Evolutionary conservation across 306 rosid genomes (phyloP), one percentile per base, ranked within the genome.

Genomic region (Glycine soja): DNA sequence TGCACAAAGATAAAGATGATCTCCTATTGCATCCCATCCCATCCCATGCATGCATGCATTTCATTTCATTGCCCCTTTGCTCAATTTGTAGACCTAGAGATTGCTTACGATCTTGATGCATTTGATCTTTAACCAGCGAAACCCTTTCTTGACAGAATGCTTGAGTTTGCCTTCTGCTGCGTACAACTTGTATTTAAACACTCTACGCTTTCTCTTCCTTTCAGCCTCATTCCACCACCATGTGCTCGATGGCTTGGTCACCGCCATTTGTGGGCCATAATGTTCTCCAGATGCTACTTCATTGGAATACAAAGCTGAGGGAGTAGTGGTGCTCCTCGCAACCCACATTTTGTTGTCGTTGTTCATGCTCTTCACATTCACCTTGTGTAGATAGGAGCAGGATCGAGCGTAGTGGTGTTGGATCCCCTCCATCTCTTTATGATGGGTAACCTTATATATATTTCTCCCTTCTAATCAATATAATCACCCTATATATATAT

Each of bases 201-300:
- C 85, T 73, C 97, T 76, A 0, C 91, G 74, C 19, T 72, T 65
- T 80, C 97, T 83, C 82, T 90, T 91, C 40, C 56, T 13, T 67
- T 90, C 92, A 0, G 97, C 86, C 10, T 90, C 89, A 14, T 87
- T 88, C 93, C 93, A 90, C 93, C 91, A 91, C 15, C 66, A 76
- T 4, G 62, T 68, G 6, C 36, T 10, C 3, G 61, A 78, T 10
- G 34, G 15, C 13, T 67, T 80, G 0, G 0, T 32, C 66, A 48
- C 53, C 66, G 50, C 47, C 4, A 13, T 11, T 8, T 36, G 8
- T 3, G 4, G 11, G 2, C 38, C 64, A 3, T 18, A 3, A 47
- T 40, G 54, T 57, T 81, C 59, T n/a, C 64, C 72, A 43, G 68
- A 34, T 0, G 72, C n/a, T 0, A 72, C 16, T 34, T 63, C 80